phyloP scores from a whole-genome alignment of 352 stramenopile genomes.

The Phytophthora pluvialis region DNA sequence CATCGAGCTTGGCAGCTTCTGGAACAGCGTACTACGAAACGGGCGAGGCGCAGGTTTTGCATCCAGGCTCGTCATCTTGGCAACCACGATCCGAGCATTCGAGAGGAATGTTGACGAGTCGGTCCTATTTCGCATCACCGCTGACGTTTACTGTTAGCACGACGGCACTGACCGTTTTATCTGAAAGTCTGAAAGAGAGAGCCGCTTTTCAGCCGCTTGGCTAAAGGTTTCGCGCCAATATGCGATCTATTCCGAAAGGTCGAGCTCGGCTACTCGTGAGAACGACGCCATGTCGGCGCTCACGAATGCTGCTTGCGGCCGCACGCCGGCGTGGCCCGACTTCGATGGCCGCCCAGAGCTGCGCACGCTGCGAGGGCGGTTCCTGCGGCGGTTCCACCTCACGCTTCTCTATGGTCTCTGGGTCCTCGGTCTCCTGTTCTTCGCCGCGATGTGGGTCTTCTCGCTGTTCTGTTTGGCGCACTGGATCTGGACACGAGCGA shows the following conservation, averaged over 20 bases:
- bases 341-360: conserved; percentile 35
- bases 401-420: conserved; percentile 37
- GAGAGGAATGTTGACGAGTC: too few species aligned
- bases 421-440: conserved; percentile 43
- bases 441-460: conserved; percentile 22
- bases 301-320: conserved; percentile 23
- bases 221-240: background rate
- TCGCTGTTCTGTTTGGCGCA: conserved; percentile 21
- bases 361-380: conserved; percentile 32
- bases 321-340: conserved; percentile 23
- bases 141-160: too few species aligned
- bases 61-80: background rate
- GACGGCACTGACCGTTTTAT: too few species aligned
- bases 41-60: too few species aligned
- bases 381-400: conserved; percentile 42
- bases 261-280: background rate
- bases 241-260: conserved; percentile 9
- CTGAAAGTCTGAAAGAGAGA: too few species aligned
- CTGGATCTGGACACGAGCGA: conserved; percentile 19
- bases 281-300: conserved; percentile 13
- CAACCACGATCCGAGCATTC: background rate
- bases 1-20: too few species aligned
- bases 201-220: too few species aligned
- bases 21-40: too few species aligned
- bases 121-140: too few species aligned